Percentiles rank a stretch among this genome's conserved stretches.
phyloP scores from a whole-genome alignment of 164 flowering plant species.

The Aristolochia fimbriata region DNA sequence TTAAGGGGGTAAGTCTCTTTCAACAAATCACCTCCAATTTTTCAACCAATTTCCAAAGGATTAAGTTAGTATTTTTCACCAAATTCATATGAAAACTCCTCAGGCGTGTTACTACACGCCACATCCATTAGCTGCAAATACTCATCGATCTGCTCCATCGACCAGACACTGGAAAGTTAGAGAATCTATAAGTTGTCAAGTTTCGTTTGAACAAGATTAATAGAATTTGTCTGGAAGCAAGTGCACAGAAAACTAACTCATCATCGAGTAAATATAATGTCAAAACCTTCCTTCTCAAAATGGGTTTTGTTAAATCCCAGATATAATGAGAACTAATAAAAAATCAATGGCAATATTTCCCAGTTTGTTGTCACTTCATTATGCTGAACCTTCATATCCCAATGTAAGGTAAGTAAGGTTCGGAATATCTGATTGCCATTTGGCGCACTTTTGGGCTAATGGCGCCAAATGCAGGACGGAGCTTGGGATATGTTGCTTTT shows the following conservation, averaged over 20 bases:
- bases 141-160: constrained; percentile 97
- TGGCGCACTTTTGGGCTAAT: too few species aligned
- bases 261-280: not conserved
- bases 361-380: too few species aligned
- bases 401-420: too few species aligned
- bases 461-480: too few species aligned
- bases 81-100: constrained; percentile 23
- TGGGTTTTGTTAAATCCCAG: not conserved
- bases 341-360: not conserved
- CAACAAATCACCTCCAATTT: too few species aligned
- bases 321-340: not conserved
- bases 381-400: too few species aligned
- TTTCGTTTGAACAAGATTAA: not conserved
- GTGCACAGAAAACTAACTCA: not conserved
- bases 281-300: not conserved
- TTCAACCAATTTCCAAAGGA: too few species aligned
- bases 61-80: constrained; percentile 12
- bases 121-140: constrained; percentile 89
- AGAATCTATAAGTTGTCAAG: not conserved
- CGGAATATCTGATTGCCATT: too few species aligned
- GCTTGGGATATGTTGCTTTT: too few species aligned
- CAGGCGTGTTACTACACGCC: constrained; percentile 72
- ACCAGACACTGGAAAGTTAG: constrained; percentile 51
- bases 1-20: too few species aligned
- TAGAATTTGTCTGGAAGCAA: not conserved